Conservation (phyloP, 768 basidiomycete genomes). For the Podaxis carcinomalis region DNA sequence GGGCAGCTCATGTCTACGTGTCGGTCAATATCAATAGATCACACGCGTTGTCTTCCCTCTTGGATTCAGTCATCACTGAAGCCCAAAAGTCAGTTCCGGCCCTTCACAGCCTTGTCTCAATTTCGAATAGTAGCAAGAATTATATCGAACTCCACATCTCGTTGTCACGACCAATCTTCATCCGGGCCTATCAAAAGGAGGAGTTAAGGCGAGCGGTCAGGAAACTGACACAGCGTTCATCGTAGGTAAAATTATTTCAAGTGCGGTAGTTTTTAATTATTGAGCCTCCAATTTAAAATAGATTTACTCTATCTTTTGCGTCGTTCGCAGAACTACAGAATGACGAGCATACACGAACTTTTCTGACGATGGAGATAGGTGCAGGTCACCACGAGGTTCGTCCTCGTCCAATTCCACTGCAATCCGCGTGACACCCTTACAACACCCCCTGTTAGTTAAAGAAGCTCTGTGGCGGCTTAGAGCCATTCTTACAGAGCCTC, state of each 20-base stretch:
- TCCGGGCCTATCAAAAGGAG: slow-evolving; percentile 77
- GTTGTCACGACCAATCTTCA: slow-evolving; percentile 74
- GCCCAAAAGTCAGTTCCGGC: slow-evolving; percentile 43
- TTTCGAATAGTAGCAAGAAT: slow-evolving; percentile 29
- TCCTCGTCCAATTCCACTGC: not conserved
- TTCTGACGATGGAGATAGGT: slow-evolving; percentile 78
- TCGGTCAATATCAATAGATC: slow-evolving; percentile 44
- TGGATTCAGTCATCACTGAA: slow-evolving; percentile 39
- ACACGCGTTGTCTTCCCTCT: slow-evolving; percentile 39
- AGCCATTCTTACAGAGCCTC: slow-evolving; percentile 51
- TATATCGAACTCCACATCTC: slow-evolving; percentile 72
- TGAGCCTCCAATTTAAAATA: slow-evolving; percentile 22
- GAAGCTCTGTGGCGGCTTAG: slow-evolving; percentile 48
- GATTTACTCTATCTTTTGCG: slow-evolving; percentile 73
- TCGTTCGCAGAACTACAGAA: slow-evolving; percentile 68
- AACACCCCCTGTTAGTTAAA: slow-evolving; percentile 44
- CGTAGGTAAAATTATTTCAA: slow-evolving; percentile 34
- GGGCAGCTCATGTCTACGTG: slow-evolving; percentile 74
- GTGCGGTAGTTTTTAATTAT: not conserved
- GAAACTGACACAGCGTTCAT: slow-evolving; percentile 38
- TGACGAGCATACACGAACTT: slow-evolving; percentile 77
- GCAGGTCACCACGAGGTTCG: slow-evolving; percentile 76
- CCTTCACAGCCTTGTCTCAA: slow-evolving; percentile 24
- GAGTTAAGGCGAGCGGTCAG: slow-evolving; percentile 64
- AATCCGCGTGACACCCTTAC: not conserved